Conservation (phyloP, 257 asterid genomes). For the Nicotiana obtusifolia region DNA sequence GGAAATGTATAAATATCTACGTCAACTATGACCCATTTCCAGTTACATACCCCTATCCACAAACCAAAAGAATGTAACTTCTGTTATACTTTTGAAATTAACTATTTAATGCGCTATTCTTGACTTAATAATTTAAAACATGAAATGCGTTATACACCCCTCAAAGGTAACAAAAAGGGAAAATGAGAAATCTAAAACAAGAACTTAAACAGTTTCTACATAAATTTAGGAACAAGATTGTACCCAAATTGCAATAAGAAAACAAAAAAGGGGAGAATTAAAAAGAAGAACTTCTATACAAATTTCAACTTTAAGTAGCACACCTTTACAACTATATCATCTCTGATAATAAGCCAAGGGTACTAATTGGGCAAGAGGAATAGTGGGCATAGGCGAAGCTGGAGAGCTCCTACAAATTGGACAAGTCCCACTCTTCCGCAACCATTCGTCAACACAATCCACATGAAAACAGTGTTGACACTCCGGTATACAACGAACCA, state of each 20-base stretch:
- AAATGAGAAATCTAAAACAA: too few relatives aligned
- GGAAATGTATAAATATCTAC: too few relatives aligned
- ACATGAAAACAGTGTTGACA: constrained; percentile 25
- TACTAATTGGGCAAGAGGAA: constrained; percentile 17
- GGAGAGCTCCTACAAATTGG: constrained; percentile 29
- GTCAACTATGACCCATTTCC: too few relatives aligned
- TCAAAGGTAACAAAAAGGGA: too few relatives aligned
- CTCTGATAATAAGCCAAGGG: constrained; percentile 13
- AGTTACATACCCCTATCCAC: too few relatives aligned
- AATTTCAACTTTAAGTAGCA: too few relatives aligned
- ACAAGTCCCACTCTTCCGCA: constrained; percentile 16
- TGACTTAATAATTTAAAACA: too few relatives aligned
- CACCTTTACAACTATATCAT: neutral
- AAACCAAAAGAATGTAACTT: too few relatives aligned
- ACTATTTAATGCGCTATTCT: too few relatives aligned
- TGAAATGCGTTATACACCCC: too few relatives aligned
- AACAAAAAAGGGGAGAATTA: neutral
- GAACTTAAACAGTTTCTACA: neutral
- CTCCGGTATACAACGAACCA: constrained; percentile 21
- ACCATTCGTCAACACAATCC: constrained; percentile 23
- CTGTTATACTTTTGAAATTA: too few relatives aligned
- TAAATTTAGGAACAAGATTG: neutral
- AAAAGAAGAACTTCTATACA: neutral
- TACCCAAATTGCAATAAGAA: neutral
- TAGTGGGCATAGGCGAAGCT: neutral